Base-by-base conservation (phyloP, 768 basidiomycete species). In the Tricholoma matsutake region DNA sequence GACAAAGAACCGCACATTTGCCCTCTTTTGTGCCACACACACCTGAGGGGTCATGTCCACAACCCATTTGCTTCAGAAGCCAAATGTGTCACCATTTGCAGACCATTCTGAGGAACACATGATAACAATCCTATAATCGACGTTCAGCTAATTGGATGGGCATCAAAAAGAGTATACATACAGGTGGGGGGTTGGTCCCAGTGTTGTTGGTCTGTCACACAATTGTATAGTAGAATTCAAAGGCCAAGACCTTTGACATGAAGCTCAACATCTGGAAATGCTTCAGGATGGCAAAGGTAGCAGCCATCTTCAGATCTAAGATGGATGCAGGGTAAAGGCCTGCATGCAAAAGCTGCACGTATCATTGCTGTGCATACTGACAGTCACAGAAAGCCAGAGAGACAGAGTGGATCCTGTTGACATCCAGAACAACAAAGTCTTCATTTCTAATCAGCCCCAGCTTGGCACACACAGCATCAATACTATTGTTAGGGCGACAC, bases 81-180 rank as follows among this genome's bases (percentile, higher is more conserved):
- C n/a, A n/a, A n/a, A n/a, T n/a, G n/a, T 65, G 54, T 43, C 41
- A 39, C 63, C 64, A 72, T 31, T 68, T 47, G 2, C 61, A 43
- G 2, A 65, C 57, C 63, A 67, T 69, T 4, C 62, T 55, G 22
- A 61, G 35, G 34, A 71, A 64, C 39, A 59, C 61, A 20, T 37
- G 43, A 41, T 70, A 71, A 6, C 68, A 64, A 53, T 62, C 57
- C 71, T 72, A 57, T 54, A 54, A 7, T n/a, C n/a, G n/a, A n/a
- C n/a, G n/a, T n/a, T n/a, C n/a, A n/a, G n/a, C n/a, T n/a, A n/a
- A 54, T 5, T 54, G 25, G 29, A 54, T 29, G 25, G 25, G 53
- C 25, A 35, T 20, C 53, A 35, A 54, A 54, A 31, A 54, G 28
- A 54, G 29, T 2, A 54, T 29, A 54, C 53, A 31, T 54, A 54